A percentile compares a stretch with the other conserved stretches of the same genome.
These are phyloP conservation scores for Platanthera guangdongensis DNA, from an alignment of 106 monocot genomes.

Conservation along the genomic window DNA sequence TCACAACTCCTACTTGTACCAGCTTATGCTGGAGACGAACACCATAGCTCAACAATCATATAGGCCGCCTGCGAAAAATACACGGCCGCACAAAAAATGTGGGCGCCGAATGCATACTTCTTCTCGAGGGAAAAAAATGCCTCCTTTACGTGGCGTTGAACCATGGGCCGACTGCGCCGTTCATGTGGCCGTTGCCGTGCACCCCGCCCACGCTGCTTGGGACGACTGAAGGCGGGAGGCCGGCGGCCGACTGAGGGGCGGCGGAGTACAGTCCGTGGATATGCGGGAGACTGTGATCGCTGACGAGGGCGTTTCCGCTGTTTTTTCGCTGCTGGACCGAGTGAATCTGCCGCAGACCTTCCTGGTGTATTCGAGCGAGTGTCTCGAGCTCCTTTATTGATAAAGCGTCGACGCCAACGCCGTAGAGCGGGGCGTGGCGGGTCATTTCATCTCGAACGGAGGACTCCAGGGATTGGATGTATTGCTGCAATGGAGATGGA, in stretches of 20 bases:
- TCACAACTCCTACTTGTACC: constrained; percentile 20
- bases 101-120: constrained; percentile 1
- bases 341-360: constrained; percentile 60
- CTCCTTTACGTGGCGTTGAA: constrained; percentile 40
- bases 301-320: constrained; percentile 23
- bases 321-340: constrained; percentile 46
- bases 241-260: constrained; percentile 24
- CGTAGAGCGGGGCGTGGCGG: constrained; percentile 86
- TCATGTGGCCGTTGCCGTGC: constrained; percentile 54
- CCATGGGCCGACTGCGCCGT: constrained; percentile 36
- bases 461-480: constrained; percentile 63
- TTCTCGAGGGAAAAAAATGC: constrained; percentile 10
- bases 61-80: constrained; percentile 19
- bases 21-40: constrained; percentile 13
- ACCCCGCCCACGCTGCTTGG: constrained; percentile 31
- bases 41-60: constrained; percentile 22
- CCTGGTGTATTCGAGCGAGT: constrained; percentile 65
- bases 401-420: constrained; percentile 67
- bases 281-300: constrained; percentile 34
- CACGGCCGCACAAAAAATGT: constrained; percentile 17
- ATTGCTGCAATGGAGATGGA: constrained; percentile 51
- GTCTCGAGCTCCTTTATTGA: constrained; percentile 80
- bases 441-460: constrained; percentile 82
- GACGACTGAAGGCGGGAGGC: constrained; percentile 32
- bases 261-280: constrained; percentile 42